A percentile compares a stretch with the other conserved stretches of the same genome.
Evolutionary conservation across 1,284 basidiomycete genomes (phyloP).

Genomic region (Hypsizygus ulmarius): DNA sequence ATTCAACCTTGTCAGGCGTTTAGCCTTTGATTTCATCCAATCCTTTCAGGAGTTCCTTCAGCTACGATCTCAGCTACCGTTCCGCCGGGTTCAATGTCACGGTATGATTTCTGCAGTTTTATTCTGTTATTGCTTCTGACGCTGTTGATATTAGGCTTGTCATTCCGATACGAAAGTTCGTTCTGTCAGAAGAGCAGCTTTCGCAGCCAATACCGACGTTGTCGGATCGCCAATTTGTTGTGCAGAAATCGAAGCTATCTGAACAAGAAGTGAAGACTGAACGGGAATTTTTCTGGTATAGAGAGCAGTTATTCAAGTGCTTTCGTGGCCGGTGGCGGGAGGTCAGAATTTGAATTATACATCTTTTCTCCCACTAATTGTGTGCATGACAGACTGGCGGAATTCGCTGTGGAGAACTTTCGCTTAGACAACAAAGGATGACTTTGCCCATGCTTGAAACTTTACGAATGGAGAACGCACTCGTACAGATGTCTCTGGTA

Average conservation of each 20-base stretch:
- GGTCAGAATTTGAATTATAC: conserved; percentile 40
- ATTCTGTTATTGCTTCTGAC: not conserved
- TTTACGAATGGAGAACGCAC: conserved; percentile 62
- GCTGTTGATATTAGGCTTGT: conserved; percentile 54
- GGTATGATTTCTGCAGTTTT: conserved; percentile 43
- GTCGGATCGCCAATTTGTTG: conserved; percentile 89
- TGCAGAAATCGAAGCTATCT: conserved; percentile 69
- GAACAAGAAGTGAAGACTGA: conserved; percentile 58
- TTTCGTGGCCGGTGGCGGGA: conserved; percentile 81
- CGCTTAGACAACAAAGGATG: conserved; percentile 73
- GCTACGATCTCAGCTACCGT: conserved; percentile 59
- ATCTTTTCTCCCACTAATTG: not conserved
- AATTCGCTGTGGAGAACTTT: conserved; percentile 69
- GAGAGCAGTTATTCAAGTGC: conserved; percentile 76
- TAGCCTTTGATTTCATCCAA: conserved; percentile 6
- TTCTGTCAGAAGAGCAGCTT: conserved; percentile 55
- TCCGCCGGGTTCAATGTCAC: conserved; percentile 80
- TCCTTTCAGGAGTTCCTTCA: conserved; percentile 36
- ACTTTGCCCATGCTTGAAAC: conserved; percentile 74
- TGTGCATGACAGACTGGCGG: conserved; percentile 61
- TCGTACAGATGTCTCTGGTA: conserved; percentile 57
- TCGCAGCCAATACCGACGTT: conserved; percentile 77
- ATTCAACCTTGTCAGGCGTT: not conserved
- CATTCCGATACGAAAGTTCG: conserved; percentile 73
- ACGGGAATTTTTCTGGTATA: conserved; percentile 90